phyloP scores from a whole-genome alignment of 2,329 filamentous ascomycete genomes.

The Iodosphaeria phyllophila region DNA sequence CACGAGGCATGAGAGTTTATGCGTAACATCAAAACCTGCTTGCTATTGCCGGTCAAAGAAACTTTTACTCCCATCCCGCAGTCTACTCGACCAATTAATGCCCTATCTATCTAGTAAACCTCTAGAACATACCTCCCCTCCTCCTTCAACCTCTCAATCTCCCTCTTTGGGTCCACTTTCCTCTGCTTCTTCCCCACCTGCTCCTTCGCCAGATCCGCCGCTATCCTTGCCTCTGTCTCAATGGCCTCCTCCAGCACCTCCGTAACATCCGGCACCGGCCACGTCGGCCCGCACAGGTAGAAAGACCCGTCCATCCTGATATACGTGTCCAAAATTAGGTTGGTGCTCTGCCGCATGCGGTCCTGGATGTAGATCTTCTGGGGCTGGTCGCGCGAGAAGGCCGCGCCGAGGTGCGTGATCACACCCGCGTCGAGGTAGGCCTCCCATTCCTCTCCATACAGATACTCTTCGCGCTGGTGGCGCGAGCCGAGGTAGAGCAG shows the following conservation, averaged over 20 bases:
- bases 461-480: conserved; percentile 95
- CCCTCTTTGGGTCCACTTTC: conserved; percentile 72
- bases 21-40: too few species aligned
- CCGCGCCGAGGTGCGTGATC: conserved; percentile 80
- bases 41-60: too few species aligned
- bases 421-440: conserved; percentile 91
- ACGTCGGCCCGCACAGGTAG: conserved; percentile 94
- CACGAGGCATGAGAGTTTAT: too few species aligned
- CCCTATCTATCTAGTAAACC: conserved; percentile 63
- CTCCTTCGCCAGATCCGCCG: too few species aligned
- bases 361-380: conserved; percentile 99
- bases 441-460: conserved; percentile 98
- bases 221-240: conserved; percentile 48
- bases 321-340: conserved; percentile 71
- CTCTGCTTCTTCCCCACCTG: conserved; percentile 72
- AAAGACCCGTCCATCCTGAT: conserved; percentile 77
- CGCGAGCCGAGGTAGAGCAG: conserved; percentile 93
- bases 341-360: conserved; percentile 76
- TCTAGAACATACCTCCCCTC: conserved; percentile 86
- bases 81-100: not conserved
- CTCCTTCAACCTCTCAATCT: conserved; percentile 97
- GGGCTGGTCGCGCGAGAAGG: conserved; percentile 91
- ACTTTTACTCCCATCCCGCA: not conserved
- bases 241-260: conserved; percentile 89
- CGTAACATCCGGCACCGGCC: conserved; percentile 95